phyloP scores from a whole-genome alignment of 139 green algal genomes.

The Spirogloea muscicola region DNA sequence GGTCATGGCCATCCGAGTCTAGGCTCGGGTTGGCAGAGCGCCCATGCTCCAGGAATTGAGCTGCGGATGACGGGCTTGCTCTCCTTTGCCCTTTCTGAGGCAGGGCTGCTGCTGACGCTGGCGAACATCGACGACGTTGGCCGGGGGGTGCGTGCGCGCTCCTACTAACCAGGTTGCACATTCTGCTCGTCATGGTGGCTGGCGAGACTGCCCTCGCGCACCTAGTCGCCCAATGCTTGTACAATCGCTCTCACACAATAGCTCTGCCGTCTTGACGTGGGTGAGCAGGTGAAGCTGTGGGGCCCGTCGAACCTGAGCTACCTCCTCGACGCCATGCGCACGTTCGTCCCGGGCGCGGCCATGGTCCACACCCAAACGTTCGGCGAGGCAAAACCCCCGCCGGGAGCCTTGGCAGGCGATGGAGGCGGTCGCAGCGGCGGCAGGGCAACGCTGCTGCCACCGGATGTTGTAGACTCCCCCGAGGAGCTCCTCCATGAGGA shows the following conservation, averaged over 20 bases:
- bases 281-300: constrained; percentile 29
- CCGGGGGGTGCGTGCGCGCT: too few species aligned
- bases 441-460: not conserved
- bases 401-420: not conserved
- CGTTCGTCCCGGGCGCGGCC: constrained; percentile 24
- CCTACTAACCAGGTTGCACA: too few species aligned
- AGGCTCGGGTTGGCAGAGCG: too few species aligned
- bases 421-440: not conserved
- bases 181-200: too few species aligned
- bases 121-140: not conserved
- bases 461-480: not conserved
- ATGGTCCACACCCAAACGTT: constrained; percentile 9
- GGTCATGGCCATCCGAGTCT: too few species aligned
- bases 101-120: constrained; percentile 36
- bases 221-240: too few species aligned
- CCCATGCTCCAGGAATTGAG: too few species aligned
- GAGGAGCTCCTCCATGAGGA: constrained; percentile 35
- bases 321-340: constrained; percentile 35
- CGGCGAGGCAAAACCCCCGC: not conserved
- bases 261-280: too few species aligned
- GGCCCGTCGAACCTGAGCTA: constrained; percentile 28
- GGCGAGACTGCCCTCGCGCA: too few species aligned
- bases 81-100: too few species aligned
- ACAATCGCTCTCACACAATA: too few species aligned
- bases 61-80: too few species aligned